Evolutionary conservation across 2,329 filamentous ascomycete species (phyloP).

Genomic region (Exophiala spinifera): DNA sequence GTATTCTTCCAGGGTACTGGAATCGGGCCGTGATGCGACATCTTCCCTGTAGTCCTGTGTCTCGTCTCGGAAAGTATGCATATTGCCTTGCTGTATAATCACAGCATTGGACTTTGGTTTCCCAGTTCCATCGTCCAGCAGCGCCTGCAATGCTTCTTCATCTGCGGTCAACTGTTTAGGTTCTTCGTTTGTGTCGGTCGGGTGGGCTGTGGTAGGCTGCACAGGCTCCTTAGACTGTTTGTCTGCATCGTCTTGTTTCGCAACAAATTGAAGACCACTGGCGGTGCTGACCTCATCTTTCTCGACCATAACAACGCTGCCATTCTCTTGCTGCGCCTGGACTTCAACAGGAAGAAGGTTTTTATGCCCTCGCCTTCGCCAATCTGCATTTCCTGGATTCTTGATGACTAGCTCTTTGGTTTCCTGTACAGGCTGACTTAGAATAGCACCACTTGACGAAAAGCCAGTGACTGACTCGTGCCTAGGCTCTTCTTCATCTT

Average conservation of each 20-base stretch:
- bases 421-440: conserved; percentile 35
- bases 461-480: conserved; percentile 54
- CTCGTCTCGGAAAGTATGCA: conserved; percentile 35
- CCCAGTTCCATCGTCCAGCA: conserved; percentile 56
- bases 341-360: conserved; percentile 59
- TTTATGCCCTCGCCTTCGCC: conserved; percentile 48
- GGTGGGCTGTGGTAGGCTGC: not conserved
- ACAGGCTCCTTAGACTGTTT: not conserved
- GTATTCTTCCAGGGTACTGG: conserved; percentile 78
- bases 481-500: conserved; percentile 30
- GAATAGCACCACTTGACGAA: conserved; percentile 48
- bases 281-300: conserved; percentile 51
- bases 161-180: conserved; percentile 40
- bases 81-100: conserved; percentile 44
- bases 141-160: conserved; percentile 63
- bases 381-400: conserved; percentile 58
- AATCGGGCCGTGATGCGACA: conserved; percentile 68
- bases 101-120: conserved; percentile 50
- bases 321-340: conserved; percentile 41
- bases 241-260: conserved; percentile 24
- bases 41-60: conserved; percentile 67
- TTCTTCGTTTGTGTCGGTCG: conserved; percentile 2
- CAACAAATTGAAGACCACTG: conserved; percentile 54
- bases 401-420: conserved; percentile 54
- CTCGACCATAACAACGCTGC: conserved; percentile 42